Base-by-base conservation (phyloP, 495 filamentous ascomycete species). In the Penicillium subrubescens region DNA sequence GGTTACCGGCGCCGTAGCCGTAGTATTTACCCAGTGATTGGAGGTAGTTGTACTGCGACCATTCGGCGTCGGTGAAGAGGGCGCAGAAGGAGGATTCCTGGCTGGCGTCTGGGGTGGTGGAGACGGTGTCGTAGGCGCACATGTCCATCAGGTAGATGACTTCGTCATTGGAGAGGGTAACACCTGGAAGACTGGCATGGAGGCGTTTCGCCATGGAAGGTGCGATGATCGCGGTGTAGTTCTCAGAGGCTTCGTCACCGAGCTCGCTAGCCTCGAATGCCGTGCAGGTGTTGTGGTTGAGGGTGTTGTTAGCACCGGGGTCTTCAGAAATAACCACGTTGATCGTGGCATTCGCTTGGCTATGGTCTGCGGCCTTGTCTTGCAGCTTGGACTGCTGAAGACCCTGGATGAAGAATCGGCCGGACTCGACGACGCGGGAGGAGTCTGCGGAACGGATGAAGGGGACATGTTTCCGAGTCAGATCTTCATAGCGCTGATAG, bases 1-100 rank as follows among this genome's bases (percentile, higher is more conserved):
- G 84, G 74, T 90, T 92, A 15, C 92, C 93, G 23, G 85, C 84
- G 5, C 88, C 86, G 75, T 84, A 92, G 39, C 88, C 88, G 73
- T 95, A 97, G 81, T 88, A 96, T 67, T 96, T 96, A 21, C 83
- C 85, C 2, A 97, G 75, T 0, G 86, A 82, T 67, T 91, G 86
- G 74, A 86, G 88, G 76, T 94, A 94, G 72, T 92, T 86, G 75
- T 94, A 97, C 25, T 84, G 69, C 1, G 75, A 65, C 90, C 90
- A 97, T 73, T 97, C 92, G 1, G 77, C 65, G 29, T 77, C 62
- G 0, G 81, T 88, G 79, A 96, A 96, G 29, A 96, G 80, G 14
- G 64, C 58, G 69, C 93, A 97, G 78, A 96, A 94, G 1, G 75
- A 76, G 0, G 90, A 92, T 8, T 81, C 35, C 0, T 67, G 50